phyloP scores from a whole-genome alignment of 1,284 basidiomycete genomes.

The Chalciporus sp. region DNA sequence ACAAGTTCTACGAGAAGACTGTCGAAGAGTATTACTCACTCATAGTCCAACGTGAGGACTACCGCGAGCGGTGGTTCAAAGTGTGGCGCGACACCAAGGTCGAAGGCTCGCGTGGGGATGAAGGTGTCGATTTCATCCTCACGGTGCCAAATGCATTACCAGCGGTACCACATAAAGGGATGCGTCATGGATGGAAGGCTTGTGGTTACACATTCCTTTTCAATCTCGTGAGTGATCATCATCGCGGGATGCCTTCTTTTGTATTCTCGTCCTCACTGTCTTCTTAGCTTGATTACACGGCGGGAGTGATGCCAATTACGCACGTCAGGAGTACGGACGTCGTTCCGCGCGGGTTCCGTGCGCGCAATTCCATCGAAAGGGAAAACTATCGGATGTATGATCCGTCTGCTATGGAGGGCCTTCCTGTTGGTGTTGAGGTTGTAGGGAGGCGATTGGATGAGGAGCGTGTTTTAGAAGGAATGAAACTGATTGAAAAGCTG shows the following conservation, averaged over 20 bases:
- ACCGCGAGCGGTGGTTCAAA: constrained; percentile 45
- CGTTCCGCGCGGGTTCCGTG: constrained; percentile 27
- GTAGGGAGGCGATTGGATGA: constrained; percentile 62
- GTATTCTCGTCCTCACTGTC: background rate
- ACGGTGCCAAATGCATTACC: constrained; percentile 62
- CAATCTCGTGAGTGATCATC: constrained; percentile 39
- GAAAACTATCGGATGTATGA: constrained; percentile 56
- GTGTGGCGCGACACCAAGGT: constrained; percentile 47
- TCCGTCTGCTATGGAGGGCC: constrained; percentile 58
- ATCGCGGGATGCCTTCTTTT: background rate
- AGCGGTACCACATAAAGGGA: constrained; percentile 50
- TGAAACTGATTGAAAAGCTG: constrained; percentile 43
- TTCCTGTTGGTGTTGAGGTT: constrained; percentile 69
- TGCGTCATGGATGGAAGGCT: constrained; percentile 43
- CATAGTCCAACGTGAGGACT: constrained; percentile 45
- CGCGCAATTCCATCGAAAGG: constrained; percentile 37
- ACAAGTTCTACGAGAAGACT: constrained; percentile 43
- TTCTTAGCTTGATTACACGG: constrained; percentile 55
- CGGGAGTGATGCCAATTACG: constrained; percentile 62
- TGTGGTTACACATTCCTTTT: constrained; percentile 49
- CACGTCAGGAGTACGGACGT: constrained; percentile 52
- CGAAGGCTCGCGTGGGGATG: constrained; percentile 30
- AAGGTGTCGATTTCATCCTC: constrained; percentile 60
- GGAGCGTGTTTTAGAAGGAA: constrained; percentile 56
- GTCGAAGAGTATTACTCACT: constrained; percentile 47